Conservation (phyloP, 768 basidiomycete species). For the Tylopilus felleus region DNA sequence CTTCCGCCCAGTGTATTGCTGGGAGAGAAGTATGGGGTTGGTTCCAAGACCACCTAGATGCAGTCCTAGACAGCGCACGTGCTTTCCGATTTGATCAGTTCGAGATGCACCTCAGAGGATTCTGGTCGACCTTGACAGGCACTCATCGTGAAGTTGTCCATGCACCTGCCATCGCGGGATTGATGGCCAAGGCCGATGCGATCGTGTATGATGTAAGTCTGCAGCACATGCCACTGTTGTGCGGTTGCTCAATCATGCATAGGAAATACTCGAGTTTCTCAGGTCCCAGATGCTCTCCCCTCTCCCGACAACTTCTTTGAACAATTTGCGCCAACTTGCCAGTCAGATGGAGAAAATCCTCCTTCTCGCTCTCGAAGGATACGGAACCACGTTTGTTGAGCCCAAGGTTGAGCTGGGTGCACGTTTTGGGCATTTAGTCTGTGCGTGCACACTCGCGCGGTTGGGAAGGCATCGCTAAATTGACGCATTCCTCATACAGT, state of each 20-base stretch:
- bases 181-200: conserved; percentile 89
- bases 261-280: conserved; percentile 87
- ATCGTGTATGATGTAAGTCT: conserved; percentile 85
- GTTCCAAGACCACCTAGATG: conserved; percentile 90
- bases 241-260: conserved; percentile 21
- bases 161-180: conserved; percentile 80
- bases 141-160: conserved; percentile 86
- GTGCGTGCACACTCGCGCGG: conserved; percentile 45
- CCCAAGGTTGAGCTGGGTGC: conserved; percentile 90
- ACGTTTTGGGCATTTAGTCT: conserved; percentile 85
- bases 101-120: conserved; percentile 79
- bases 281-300: conserved; percentile 82
- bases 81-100: conserved; percentile 85
- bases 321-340: conserved; percentile 74
- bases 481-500: conserved; percentile 43
- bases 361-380: conserved; percentile 73
- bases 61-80: conserved; percentile 72
- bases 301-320: conserved; percentile 62
- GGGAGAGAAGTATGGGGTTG: conserved; percentile 88
- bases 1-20: conserved; percentile 72
- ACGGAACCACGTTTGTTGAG: conserved; percentile 86
- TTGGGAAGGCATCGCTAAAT: neutral
- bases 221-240: neutral
- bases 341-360: conserved; percentile 92
- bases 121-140: conserved; percentile 75